phyloP scores from a whole-genome alignment of 805 yeast genomes.

The Sungouiella thailandica region DNA sequence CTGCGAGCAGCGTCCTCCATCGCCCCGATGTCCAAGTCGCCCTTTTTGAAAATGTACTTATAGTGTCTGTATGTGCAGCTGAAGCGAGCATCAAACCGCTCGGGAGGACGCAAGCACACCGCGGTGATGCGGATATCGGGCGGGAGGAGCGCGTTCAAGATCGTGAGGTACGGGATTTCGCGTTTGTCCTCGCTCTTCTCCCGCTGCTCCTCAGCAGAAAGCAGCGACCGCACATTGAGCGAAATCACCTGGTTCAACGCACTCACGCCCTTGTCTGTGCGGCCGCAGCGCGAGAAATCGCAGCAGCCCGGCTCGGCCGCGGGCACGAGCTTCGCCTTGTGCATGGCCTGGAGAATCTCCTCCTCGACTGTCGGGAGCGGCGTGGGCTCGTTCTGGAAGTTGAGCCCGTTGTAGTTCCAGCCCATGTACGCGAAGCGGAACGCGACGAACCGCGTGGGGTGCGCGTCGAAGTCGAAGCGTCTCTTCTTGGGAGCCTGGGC shows the following conservation, averaged over 20 bases:
- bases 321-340: conserved; percentile 60
- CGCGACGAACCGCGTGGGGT: conserved; percentile 66
- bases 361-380: conserved; percentile 86
- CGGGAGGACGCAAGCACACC: conserved; percentile 78
- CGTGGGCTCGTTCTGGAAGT: conserved; percentile 70
- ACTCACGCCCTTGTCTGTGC: conserved; percentile 96
- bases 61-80: conserved; percentile 86
- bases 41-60: conserved; percentile 66
- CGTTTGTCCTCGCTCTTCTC: conserved; percentile 51
- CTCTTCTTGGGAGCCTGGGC: conserved; percentile 13
- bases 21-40: conserved; percentile 50
- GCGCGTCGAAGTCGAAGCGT: conserved; percentile 61
- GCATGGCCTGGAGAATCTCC: conserved; percentile 65
- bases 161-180: conserved; percentile 73
- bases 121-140: conserved; percentile 78
- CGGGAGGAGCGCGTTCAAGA: conserved; percentile 76
- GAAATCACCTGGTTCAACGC: conserved; percentile 95
- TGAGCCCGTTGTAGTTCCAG: conserved; percentile 92
- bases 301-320: conserved; percentile 56
- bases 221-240: conserved; percentile 63
- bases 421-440: conserved; percentile 84
- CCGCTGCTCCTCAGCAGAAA: conserved; percentile 58
- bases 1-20: conserved; percentile 67
- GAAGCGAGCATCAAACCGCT: conserved; percentile 84
- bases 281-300: conserved; percentile 83